Evolutionary conservation across 306 rosid genomes (phyloP).

Genomic region (Cicer cuneatum): DNA sequence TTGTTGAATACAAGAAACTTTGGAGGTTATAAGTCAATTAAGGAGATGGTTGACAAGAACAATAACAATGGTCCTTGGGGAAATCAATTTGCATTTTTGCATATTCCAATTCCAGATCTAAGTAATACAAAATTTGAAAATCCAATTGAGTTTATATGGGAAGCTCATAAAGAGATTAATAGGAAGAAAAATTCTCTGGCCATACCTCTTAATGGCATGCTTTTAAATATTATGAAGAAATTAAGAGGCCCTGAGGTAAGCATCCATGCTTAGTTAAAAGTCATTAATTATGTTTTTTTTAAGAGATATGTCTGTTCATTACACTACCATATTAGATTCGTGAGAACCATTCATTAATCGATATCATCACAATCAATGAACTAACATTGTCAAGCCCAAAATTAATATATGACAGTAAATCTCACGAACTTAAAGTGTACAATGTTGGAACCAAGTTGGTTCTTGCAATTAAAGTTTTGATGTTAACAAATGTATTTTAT

Average conservation of each 20-base stretch:
- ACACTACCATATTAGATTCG: no score
- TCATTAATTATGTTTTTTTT: no score
- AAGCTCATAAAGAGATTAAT: slow-evolving; percentile 46
- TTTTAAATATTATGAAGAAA: slow-evolving; percentile 41
- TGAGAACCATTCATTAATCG: no score
- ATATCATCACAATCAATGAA: no score
- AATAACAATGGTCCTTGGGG: slow-evolving; percentile 54
- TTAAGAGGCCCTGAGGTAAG: slow-evolving; percentile 59
- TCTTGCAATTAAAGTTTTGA: no score
- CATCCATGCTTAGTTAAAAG: neutral
- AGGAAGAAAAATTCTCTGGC: slow-evolving; percentile 49
- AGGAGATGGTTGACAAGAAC: slow-evolving; percentile 54
- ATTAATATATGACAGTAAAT: no score
- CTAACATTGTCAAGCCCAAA: no score
- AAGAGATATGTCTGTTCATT: no score
- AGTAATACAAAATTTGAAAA: slow-evolving; percentile 35
- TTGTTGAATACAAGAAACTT: slow-evolving; percentile 51
- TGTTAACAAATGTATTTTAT: no score
- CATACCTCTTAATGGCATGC: slow-evolving; percentile 44
- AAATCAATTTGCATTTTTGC: slow-evolving; percentile 54
- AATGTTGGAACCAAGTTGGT: no score
- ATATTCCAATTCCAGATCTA: slow-evolving; percentile 52
- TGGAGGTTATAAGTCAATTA: slow-evolving; percentile 47
- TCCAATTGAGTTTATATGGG: slow-evolving; percentile 51
- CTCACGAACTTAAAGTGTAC: no score